Conservation (phyloP, 441 rosid species). For the Lepidium campestre region DNA sequence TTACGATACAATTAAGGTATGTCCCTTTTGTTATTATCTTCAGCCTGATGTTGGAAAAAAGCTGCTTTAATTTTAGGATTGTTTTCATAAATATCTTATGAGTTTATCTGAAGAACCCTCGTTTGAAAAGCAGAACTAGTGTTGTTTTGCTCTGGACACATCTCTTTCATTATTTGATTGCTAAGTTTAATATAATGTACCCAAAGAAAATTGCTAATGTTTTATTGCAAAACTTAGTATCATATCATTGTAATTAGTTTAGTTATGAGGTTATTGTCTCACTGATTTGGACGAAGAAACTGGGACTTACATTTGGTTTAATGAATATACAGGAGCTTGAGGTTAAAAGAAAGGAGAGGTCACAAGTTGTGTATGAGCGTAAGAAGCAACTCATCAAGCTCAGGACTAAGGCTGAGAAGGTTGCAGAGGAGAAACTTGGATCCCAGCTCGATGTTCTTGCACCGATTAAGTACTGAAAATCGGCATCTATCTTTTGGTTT, state of each 20-base stretch:
- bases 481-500: not conserved
- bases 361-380: conserved; percentile 62
- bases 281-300: not conserved
- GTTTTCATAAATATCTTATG: not conserved
- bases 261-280: too few species aligned
- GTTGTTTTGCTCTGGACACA: not conserved
- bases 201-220: not conserved
- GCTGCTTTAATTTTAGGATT: not conserved
- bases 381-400: conserved; percentile 78
- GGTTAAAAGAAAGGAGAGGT: conserved; percentile 77
- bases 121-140: not conserved
- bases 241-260: not conserved
- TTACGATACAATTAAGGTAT: conserved; percentile 77
- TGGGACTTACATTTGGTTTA: not conserved
- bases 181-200: not conserved
- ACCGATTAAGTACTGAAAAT: conserved; percentile 45
- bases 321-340: conserved; percentile 55
- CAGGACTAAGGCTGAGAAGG: conserved; percentile 67
- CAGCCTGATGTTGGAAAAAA: not conserved
- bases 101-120: not conserved
- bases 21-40: not conserved
- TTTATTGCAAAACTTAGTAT: not conserved
- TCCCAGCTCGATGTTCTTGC: conserved; percentile 59
- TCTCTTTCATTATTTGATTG: not conserved
- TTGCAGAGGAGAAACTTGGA: conserved; percentile 74